Evolutionary conservation across 345 rosid species (phyloP).

Genomic region (Arabis alpina): DNA sequence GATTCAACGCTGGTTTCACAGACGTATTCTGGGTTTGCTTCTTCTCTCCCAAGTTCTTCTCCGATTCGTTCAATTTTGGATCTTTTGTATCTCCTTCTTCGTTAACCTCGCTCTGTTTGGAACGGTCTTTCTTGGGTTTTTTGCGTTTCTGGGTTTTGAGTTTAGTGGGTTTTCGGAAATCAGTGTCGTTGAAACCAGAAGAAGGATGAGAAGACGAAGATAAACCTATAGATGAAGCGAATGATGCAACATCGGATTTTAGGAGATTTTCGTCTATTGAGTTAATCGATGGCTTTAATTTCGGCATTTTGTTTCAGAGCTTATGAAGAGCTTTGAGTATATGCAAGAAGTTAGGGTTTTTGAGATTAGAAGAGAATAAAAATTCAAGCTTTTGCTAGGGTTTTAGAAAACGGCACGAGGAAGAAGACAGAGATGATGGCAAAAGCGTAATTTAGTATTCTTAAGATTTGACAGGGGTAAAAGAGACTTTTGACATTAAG

Average conservation of each 20-base stretch:
- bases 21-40: slow-evolving; percentile 11
- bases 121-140: slow-evolving; percentile 22
- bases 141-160: slow-evolving; percentile 32
- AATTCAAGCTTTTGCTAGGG: slow-evolving; percentile 27
- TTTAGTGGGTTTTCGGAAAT: slow-evolving; percentile 61
- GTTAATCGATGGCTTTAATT: slow-evolving; percentile 42
- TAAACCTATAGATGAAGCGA: slow-evolving; percentile 81
- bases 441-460: not conserved
- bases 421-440: not conserved
- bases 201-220: slow-evolving; percentile 55
- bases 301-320: slow-evolving; percentile 41
- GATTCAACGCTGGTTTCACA: slow-evolving; percentile 26
- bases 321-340: not conserved
- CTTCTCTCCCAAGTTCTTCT: slow-evolving; percentile 10
- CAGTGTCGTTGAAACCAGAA: slow-evolving; percentile 74
- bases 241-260: slow-evolving; percentile 74
- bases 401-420: slow-evolving; percentile 31
- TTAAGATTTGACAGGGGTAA: not conserved
- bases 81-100: slow-evolving; percentile 23
- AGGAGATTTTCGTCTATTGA: slow-evolving; percentile 47
- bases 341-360: not conserved
- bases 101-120: slow-evolving; percentile 14
- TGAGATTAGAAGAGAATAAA: not conserved
- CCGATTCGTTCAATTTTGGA: slow-evolving; percentile 33
- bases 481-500: not conserved